Percentiles rank a stretch among this genome's conserved stretches.
Conservation (phyloP, 306 rosid species). For the Castanopsis chinensis region DNA sequence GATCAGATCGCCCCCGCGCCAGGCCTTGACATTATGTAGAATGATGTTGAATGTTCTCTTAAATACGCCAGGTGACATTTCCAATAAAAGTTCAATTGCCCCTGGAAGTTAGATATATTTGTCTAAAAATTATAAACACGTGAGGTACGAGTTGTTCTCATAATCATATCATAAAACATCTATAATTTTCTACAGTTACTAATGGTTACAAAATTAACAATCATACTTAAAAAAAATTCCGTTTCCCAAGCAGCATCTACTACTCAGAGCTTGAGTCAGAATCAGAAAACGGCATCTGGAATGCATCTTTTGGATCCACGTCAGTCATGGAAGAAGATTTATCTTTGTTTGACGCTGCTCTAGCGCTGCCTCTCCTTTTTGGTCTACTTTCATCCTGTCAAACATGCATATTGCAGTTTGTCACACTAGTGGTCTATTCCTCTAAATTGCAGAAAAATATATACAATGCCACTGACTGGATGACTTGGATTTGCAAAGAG, state of each 20-base stretch:
- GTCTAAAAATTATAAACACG: no score
- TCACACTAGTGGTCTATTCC: background rate
- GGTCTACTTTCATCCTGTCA: slow-evolving; percentile 42
- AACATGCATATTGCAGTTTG: slow-evolving; percentile 19
- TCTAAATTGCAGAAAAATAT: background rate
- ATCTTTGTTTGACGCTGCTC: slow-evolving; percentile 23
- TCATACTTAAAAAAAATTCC: background rate
- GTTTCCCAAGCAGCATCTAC: slow-evolving; percentile 9
- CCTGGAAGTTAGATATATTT: no score
- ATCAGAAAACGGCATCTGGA: slow-evolving; percentile 55
- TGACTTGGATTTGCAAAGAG: background rate
- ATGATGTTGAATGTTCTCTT: no score
- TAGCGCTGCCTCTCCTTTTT: slow-evolving; percentile 34
- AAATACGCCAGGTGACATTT: no score
- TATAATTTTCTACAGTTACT: background rate
- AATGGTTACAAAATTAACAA: background rate
- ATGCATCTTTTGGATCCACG: slow-evolving; percentile 60
- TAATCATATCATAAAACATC: no score
- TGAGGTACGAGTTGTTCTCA: no score
- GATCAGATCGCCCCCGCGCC: no score
- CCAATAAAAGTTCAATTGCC: no score
- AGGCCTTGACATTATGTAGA: no score
- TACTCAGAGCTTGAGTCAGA: slow-evolving; percentile 86
- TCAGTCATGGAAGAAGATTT: slow-evolving; percentile 64
- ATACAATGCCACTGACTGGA: background rate